Conservation (phyloP, 2,329 filamentous ascomycete genomes). For the Ascosphaera acerosa region DNA sequence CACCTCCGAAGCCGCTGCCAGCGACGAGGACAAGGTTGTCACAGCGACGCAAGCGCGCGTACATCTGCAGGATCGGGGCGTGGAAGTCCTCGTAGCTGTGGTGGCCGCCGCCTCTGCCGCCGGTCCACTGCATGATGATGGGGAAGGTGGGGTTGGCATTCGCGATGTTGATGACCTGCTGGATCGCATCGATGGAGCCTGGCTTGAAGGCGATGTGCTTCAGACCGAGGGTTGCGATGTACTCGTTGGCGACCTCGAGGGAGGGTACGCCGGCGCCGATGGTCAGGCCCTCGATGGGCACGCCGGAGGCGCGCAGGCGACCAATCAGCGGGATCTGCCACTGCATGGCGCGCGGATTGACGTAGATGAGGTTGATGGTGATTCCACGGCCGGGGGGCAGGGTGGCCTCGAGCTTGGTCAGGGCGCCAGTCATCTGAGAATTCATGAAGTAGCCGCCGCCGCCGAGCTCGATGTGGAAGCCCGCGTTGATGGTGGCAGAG, state of each 20-base stretch:
- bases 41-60: conserved; percentile 59
- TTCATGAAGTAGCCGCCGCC: conserved; percentile 76
- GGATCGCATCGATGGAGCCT: conserved; percentile 67
- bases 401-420: conserved; percentile 59
- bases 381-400: conserved; percentile 74
- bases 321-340: conserved; percentile 79
- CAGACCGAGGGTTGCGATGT: conserved; percentile 74
- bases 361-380: conserved; percentile 73
- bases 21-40: conserved; percentile 74
- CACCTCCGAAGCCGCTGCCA: conserved; percentile 73
- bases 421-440: conserved; percentile 56
- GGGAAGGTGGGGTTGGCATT: conserved; percentile 86
- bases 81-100: conserved; percentile 94
- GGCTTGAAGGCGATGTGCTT: conserved; percentile 94
- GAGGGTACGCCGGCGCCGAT: conserved; percentile 87
- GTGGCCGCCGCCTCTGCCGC: conserved; percentile 77
- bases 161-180: conserved; percentile 74
- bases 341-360: conserved; percentile 66
- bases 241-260: conserved; percentile 77
- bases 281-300: conserved; percentile 75
- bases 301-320: conserved; percentile 55
- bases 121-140: conserved; percentile 86
- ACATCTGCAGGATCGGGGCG: conserved; percentile 75
- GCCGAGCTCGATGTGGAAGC: conserved; percentile 79
- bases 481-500: conserved; percentile 75